A percentile compares a stretch with the other conserved stretches of the same genome.
These are phyloP conservation scores for Elongisporangium anandrum DNA, from an alignment of 352 stramenopile genomes.

Conservation along the genomic window DNA sequence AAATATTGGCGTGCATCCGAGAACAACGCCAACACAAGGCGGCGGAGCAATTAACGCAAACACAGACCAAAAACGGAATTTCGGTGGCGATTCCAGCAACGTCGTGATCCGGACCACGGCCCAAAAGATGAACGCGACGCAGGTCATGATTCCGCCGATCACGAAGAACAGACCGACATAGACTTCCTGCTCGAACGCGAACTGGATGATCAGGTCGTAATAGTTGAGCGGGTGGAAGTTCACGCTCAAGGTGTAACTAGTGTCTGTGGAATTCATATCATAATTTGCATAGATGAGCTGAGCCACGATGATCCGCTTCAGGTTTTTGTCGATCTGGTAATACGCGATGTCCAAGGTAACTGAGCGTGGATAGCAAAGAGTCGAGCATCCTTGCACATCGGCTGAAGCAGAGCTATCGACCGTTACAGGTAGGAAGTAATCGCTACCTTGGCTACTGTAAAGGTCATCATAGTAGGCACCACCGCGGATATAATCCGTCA, in stretches of 20 bases:
- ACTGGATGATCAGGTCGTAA: slow-evolving; percentile 94
- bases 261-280: slow-evolving; percentile 85
- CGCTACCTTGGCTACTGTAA: slow-evolving; percentile 43
- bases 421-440: slow-evolving; percentile 94
- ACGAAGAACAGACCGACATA: slow-evolving; percentile 94
- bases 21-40: slow-evolving; percentile 83
- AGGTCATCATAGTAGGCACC: slow-evolving; percentile 73
- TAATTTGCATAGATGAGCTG: slow-evolving; percentile 91
- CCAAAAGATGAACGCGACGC: slow-evolving; percentile 86
- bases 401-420: slow-evolving; percentile 84
- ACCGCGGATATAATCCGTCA: slow-evolving; percentile 82
- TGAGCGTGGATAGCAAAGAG: slow-evolving; percentile 89
- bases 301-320: slow-evolving; percentile 93
- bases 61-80: slow-evolving; percentile 90
- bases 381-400: slow-evolving; percentile 82
- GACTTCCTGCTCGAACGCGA: slow-evolving; percentile 92
- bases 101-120: slow-evolving; percentile 88
- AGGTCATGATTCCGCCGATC: slow-evolving; percentile 85
- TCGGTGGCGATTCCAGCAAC: slow-evolving; percentile 86
- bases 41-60: slow-evolving; percentile 90
- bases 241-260: slow-evolving; percentile 90
- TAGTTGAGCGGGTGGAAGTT: slow-evolving; percentile 94
- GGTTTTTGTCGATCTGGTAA: slow-evolving; percentile 88
- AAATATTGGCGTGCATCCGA: slow-evolving; percentile 86
- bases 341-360: slow-evolving; percentile 94